Percentiles rank a stretch among this genome's conserved stretches.
phyloP scores from a whole-genome alignment of 805 yeast genomes.

The Wickerhamiella parazyma region DNA sequence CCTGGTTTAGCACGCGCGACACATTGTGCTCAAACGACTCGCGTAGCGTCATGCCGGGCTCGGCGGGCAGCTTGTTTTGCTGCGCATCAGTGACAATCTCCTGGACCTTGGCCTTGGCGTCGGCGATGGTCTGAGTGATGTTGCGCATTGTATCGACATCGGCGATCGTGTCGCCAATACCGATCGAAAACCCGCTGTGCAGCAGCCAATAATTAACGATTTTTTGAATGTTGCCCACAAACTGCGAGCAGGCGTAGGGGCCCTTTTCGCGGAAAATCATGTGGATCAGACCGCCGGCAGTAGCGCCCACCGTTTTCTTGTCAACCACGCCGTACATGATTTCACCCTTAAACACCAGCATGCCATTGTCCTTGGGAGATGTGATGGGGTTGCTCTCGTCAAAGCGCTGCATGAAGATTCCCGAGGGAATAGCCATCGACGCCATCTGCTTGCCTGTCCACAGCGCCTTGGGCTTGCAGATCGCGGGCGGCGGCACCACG shows the following conservation, averaged over 20 bases:
- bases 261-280: slow-evolving; percentile 98
- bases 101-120: slow-evolving; percentile 88
- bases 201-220: slow-evolving; percentile 93
- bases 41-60: slow-evolving; percentile 98
- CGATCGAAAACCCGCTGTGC: slow-evolving; percentile 95
- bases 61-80: slow-evolving; percentile 73
- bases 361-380: slow-evolving; percentile 88
- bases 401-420: slow-evolving; percentile 85
- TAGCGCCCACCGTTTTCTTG: slow-evolving; percentile 95
- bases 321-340: slow-evolving; percentile 96
- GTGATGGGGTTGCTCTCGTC: slow-evolving; percentile 76
- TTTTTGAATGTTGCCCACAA: slow-evolving; percentile 86
- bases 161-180: slow-evolving; percentile 99
- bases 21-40: slow-evolving; percentile 97
- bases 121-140: slow-evolving; percentile 83
- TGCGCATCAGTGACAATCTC: slow-evolving; percentile 89
- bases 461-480: slow-evolving; percentile 83
- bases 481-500: slow-evolving; percentile 88
- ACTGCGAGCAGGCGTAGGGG: slow-evolving; percentile 71
- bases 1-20: slow-evolving; percentile 86
- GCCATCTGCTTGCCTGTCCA: slow-evolving; percentile 97
- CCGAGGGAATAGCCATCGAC: slow-evolving; percentile 87
- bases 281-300: slow-evolving; percentile 95
- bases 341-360: slow-evolving; percentile 91
- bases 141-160: slow-evolving; percentile 92